Conservation (phyloP, 2,329 filamentous ascomycete species). For the Coniosporium tulheliwenetii region DNA sequence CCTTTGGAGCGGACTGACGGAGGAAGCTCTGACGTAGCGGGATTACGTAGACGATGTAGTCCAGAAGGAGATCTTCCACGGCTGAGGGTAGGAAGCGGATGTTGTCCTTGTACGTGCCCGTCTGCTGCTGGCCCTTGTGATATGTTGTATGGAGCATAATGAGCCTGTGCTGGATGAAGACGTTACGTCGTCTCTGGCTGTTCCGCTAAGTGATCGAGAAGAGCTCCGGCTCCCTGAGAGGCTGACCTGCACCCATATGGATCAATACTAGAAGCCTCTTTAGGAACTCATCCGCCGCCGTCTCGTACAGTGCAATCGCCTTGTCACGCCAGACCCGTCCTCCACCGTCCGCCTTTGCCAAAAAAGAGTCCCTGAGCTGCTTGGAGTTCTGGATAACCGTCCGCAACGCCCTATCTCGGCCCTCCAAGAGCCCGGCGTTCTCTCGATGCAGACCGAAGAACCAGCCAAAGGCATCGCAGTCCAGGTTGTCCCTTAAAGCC, state of each 20-base stretch:
- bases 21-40: conserved; percentile 5
- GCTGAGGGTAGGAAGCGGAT: conserved; percentile 4
- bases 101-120: too few relatives aligned
- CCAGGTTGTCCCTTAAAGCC: too few relatives aligned
- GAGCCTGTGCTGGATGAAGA: conserved; percentile 2
- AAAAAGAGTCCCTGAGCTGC: neutral
- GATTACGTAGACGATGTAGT: conserved; percentile 4
- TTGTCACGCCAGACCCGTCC: too few relatives aligned
- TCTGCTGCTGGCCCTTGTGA: too few relatives aligned
- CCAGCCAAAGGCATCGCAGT: neutral
- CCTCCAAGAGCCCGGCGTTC: neutral
- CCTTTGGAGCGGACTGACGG: conserved; percentile 1
- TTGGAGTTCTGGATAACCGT: neutral
- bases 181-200: conserved; percentile 2
- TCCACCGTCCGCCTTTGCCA: neutral
- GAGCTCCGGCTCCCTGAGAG: neutral
- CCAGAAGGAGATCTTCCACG: conserved; percentile 4
- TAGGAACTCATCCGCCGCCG: neutral
- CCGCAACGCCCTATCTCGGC: neutral
- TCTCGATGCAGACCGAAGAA: neutral
- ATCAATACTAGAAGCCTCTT: neutral
- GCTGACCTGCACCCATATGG: neutral
- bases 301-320: too few relatives aligned
- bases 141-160: conserved; percentile 4
- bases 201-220: conserved; percentile 1